These are phyloP conservation scores for Coemansia aciculifera DNA, from an alignment of 192 early-diverging fungal genomes.

Conservation along the genomic window DNA sequence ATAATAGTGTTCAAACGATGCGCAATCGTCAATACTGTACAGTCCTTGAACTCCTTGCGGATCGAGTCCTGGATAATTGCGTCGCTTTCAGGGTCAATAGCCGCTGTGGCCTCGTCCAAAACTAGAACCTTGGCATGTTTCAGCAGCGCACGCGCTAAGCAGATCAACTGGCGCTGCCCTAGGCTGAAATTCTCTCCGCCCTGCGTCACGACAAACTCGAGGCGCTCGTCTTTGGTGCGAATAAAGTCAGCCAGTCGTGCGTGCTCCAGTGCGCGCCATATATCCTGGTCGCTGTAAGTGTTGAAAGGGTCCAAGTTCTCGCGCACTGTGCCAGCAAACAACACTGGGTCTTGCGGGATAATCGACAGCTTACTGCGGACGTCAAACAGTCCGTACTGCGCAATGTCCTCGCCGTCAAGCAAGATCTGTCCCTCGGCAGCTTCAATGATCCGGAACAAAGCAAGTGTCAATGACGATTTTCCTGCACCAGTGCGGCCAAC, in stretches of 20 bases:
- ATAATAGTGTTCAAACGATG: constrained; percentile 81
- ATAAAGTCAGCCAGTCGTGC: constrained; percentile 70
- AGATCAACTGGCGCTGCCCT: constrained; percentile 81
- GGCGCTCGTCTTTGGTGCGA: constrained; percentile 59
- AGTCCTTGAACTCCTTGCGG: constrained; percentile 66
- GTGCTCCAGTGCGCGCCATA: constrained; percentile 72
- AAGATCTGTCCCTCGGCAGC: constrained; percentile 62
- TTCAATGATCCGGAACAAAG: constrained; percentile 72
- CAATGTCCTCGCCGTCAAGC: constrained; percentile 68
- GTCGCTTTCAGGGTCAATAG: constrained; percentile 63
- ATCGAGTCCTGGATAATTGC: constrained; percentile 74
- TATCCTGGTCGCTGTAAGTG: constrained; percentile 52
- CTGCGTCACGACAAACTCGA: constrained; percentile 64
- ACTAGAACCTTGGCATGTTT: constrained; percentile 68
- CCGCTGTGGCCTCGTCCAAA: constrained; percentile 86
- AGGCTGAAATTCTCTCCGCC: constrained; percentile 71
- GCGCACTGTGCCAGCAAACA: constrained; percentile 66
- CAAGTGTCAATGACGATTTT: constrained; percentile 62
- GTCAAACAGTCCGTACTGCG: constrained; percentile 53
- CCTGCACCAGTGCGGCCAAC: constrained; percentile 72
- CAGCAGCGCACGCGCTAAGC: constrained; percentile 72
- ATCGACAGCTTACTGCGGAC: constrained; percentile 68
- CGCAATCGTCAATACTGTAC: constrained; percentile 81
- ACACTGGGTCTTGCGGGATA: constrained; percentile 85
- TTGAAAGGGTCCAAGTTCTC: constrained; percentile 60